These are phyloP conservation scores for Sarocladium strictum DNA, from an alignment of 2,329 filamentous ascomycete species.

Conservation along the genomic window DNA sequence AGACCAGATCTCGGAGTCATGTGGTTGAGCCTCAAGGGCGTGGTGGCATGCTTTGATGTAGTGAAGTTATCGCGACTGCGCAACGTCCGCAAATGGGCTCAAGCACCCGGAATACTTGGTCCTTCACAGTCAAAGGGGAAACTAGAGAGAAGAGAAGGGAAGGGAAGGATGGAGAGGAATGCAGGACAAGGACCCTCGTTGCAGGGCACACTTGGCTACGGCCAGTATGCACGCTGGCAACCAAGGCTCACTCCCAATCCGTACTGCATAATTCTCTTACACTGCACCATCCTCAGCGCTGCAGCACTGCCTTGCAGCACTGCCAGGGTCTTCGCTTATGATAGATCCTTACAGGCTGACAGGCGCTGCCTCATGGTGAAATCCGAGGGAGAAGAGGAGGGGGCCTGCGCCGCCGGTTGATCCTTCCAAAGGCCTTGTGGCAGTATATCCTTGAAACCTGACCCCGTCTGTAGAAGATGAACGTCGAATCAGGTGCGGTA, in stretches of 20 bases:
- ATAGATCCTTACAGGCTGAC: too few species aligned
- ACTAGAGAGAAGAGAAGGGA: background rate
- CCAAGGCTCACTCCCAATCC: too few species aligned
- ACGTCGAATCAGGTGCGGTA: background rate
- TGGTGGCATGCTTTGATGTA: background rate
- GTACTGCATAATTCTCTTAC: too few species aligned
- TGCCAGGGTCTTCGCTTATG: too few species aligned
- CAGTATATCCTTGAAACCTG: background rate
- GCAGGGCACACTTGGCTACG: background rate
- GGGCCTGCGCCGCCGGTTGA: background rate
- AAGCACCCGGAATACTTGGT: background rate
- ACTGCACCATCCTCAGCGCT: too few species aligned
- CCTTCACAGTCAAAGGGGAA: background rate
- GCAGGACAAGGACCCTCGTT: background rate
- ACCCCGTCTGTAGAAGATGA: background rate
- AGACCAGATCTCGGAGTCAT: background rate
- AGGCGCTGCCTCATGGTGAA: background rate
- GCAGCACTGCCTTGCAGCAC: too few species aligned
- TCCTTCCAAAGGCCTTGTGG: background rate
- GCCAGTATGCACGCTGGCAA: background rate
- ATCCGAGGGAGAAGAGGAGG: background rate
- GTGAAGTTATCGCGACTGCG: background rate
- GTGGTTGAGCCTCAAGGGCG: too few species aligned
- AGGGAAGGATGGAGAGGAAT: background rate
- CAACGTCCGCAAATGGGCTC: conserved; percentile 1